A percentile compares a stretch with the other conserved stretches of the same genome.
Conservation (phyloP, 345 rosid species). For the Hibiscus mutabilis region DNA sequence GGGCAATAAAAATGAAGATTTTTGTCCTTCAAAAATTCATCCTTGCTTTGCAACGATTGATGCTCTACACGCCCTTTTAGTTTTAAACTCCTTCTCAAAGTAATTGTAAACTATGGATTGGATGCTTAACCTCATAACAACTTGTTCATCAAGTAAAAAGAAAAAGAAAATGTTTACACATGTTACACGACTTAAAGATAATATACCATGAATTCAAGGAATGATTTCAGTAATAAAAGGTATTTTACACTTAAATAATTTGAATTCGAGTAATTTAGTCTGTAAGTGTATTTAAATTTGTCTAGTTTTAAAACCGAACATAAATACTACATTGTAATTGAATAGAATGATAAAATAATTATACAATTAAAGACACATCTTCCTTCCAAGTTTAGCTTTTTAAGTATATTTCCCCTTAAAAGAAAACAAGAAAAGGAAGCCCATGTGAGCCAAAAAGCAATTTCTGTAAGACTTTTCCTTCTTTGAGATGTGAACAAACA, state of each 20-base stretch:
- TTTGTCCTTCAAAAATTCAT: not conserved
- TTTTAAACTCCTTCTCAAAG: not conserved
- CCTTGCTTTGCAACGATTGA: not conserved
- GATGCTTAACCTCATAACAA: not conserved
- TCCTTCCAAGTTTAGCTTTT: conserved; percentile 10
- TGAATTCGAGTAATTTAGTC: no score
- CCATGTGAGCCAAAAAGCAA: not conserved
- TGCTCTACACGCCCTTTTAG: not conserved
- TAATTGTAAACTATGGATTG: not conserved
- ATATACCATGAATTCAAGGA: not conserved
- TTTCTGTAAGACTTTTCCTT: not conserved
- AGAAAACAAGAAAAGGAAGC: not conserved
- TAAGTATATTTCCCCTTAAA: no score
- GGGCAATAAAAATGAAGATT: no score
- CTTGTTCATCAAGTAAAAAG: not conserved
- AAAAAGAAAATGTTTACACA: not conserved
- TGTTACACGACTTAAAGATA: not conserved
- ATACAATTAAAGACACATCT: not conserved
- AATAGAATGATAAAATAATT: no score
- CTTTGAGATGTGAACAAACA: conserved; percentile 7
- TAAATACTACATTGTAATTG: no score
- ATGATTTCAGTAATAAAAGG: no score
- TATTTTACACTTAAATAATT: no score
- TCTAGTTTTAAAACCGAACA: no score
- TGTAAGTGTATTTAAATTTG: no score